Evolutionary conservation across 305 asterid species (phyloP).

Genomic region (Fraxinus velutina): DNA sequence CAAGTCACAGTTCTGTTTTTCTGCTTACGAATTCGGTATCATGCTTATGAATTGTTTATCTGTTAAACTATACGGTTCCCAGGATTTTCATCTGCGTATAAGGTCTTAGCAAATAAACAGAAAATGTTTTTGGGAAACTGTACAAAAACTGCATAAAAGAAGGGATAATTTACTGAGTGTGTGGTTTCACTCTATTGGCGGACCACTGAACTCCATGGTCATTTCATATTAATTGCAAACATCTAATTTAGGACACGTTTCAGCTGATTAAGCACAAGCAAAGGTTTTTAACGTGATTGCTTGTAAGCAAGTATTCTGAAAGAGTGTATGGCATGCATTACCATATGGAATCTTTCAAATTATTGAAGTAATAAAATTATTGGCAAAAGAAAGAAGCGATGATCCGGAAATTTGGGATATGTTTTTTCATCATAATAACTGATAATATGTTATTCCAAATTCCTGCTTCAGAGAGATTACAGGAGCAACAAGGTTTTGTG

Average conservation of each 20-base stretch:
- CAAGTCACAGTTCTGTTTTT: background rate
- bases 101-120: background rate
- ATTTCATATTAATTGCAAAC: background rate
- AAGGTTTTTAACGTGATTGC: background rate
- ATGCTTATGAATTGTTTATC: background rate
- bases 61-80: background rate
- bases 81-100: background rate
- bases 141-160: background rate
- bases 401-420: background rate
- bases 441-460: background rate
- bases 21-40: background rate
- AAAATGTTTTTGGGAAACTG: background rate
- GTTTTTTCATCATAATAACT: background rate
- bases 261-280: background rate
- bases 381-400: background rate
- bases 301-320: background rate
- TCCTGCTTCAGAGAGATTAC: background rate
- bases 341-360: background rate
- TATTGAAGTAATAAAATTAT: background rate
- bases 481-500: background rate
- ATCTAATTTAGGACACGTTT: background rate
- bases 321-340: background rate
- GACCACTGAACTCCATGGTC: background rate
- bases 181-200: background rate
- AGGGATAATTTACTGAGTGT: background rate